Percentiles rank a stretch among this genome's conserved stretches.
Conservation (phyloP, 2,329 filamentous ascomycete genomes). For the Pseudogymnoascus sp. region DNA sequence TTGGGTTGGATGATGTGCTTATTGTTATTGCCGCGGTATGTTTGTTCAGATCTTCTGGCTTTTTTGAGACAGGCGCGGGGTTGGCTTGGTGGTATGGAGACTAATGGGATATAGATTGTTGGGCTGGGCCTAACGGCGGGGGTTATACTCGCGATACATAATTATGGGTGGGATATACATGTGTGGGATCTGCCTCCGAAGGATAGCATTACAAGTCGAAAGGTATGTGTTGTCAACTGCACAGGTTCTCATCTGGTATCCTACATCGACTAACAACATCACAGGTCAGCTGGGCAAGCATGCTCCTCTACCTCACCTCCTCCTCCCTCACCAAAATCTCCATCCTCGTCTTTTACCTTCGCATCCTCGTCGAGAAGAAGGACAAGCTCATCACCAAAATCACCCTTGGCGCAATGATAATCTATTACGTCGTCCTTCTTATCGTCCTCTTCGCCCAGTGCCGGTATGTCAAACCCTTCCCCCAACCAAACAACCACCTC, state of each 20-base stretch:
- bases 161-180: constrained; percentile 34
- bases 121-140: constrained; percentile 31
- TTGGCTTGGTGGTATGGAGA: background rate
- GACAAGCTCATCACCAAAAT: constrained; percentile 3
- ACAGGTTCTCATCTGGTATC: background rate
- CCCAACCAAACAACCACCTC: background rate
- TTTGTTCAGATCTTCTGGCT: background rate
- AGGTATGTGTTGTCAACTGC: constrained; percentile 18
- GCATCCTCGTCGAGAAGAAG: constrained; percentile 8
- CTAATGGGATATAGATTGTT: constrained; percentile 24
- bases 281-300: constrained; percentile 9
- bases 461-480: background rate
- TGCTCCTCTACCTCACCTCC: constrained; percentile 10
- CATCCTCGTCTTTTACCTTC: constrained; percentile 13
- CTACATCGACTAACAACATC: background rate
- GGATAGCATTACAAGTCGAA: constrained; percentile 27
- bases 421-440: background rate
- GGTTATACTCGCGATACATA: constrained; percentile 28
- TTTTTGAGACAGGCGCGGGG: background rate
- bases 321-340: constrained; percentile 12
- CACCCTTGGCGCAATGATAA: background rate
- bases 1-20: constrained; percentile 40
- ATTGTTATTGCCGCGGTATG: constrained; percentile 36
- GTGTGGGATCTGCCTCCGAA: constrained; percentile 33
- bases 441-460: constrained; percentile 5